These are phyloP conservation scores for Quercus parvula DNA, from an alignment of 306 rosid species.

Conservation along the genomic window DNA sequence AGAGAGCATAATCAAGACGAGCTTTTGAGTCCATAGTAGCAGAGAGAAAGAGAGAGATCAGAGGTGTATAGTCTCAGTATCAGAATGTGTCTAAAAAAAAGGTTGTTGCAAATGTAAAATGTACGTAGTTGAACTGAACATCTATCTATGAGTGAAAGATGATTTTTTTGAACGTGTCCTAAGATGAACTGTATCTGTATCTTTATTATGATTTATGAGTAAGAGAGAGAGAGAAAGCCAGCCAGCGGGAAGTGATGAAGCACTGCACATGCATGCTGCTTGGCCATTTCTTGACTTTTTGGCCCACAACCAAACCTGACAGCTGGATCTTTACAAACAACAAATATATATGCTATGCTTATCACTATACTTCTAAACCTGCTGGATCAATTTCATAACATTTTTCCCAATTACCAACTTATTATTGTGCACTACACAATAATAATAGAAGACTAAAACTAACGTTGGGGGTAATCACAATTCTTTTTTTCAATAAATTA, in stretches of 20 bases:
- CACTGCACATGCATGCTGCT: not conserved
- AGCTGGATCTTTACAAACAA: not conserved
- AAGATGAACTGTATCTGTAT: no score
- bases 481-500: no score
- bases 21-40: not conserved
- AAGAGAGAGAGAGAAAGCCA: not conserved
- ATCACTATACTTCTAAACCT: no score
- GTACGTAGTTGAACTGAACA: not conserved
- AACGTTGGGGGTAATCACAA: no score
- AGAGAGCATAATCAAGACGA: not conserved
- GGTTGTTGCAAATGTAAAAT: not conserved
- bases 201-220: not conserved
- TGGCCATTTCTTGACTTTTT: not conserved
- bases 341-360: no score
- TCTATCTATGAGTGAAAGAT: not conserved
- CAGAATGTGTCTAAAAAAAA: not conserved
- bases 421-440: no score
- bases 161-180: no score
- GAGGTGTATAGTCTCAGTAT: not conserved
- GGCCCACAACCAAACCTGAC: not conserved
- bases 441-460: no score
- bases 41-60: not conserved
- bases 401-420: no score
- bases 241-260: not conserved
- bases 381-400: no score